These are phyloP conservation scores for Coniochaeta prunicola DNA, from an alignment of 2,329 filamentous ascomycete genomes.

Conservation along the genomic window DNA sequence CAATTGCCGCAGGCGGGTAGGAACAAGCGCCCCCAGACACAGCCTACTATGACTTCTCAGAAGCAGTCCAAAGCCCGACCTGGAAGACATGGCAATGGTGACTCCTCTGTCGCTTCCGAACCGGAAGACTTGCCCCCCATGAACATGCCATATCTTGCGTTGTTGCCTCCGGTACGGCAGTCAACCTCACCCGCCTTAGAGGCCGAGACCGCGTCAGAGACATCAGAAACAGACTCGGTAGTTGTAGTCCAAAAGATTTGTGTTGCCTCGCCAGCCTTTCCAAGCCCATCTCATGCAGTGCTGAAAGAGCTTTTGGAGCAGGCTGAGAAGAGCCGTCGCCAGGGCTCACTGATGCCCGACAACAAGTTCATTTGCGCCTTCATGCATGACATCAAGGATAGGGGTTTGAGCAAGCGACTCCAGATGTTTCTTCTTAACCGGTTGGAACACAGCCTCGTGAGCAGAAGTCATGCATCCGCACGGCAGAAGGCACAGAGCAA, in stretches of 20 bases:
- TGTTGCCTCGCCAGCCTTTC: neutral
- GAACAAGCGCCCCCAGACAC: neutral
- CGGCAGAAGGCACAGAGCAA: neutral
- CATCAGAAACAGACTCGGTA: neutral
- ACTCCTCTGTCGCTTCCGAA: neutral
- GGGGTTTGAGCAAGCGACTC: neutral
- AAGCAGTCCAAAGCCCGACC: neutral
- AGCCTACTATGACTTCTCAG: neutral
- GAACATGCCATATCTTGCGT: neutral
- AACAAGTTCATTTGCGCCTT: slow-evolving; percentile 4
- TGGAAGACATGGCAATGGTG: neutral
- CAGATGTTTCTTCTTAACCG: neutral
- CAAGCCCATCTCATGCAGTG: neutral
- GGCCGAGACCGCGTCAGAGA: neutral
- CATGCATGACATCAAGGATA: neutral
- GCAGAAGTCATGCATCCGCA: neutral
- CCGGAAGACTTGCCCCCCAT: neutral
- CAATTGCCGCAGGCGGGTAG: neutral
- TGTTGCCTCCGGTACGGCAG: neutral
- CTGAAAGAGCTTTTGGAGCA: neutral
- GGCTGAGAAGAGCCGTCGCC: neutral
- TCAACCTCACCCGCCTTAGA: neutral
- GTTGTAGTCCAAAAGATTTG: neutral
- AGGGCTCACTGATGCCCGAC: neutral
- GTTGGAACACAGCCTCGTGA: neutral